A percentile compares a stretch with the other conserved stretches of the same genome.
Conservation (phyloP, 805 yeast species). For the Candida maesae region DNA sequence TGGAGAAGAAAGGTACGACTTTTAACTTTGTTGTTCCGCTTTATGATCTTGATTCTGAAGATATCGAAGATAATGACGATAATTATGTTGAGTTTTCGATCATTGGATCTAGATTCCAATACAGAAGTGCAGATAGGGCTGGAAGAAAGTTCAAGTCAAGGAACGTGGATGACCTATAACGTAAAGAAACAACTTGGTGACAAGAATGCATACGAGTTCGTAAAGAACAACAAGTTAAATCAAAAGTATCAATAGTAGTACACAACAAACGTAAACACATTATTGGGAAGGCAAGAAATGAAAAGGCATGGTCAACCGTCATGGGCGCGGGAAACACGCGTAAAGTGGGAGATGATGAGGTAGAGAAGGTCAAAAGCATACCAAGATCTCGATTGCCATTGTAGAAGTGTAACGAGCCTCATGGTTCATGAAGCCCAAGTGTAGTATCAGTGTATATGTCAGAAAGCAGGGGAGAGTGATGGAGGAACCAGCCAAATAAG, state of each 20-base stretch:
- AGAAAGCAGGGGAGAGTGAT: too few relatives aligned
- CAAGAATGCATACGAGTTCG: not conserved
- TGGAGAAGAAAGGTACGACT: slow-evolving; percentile 65
- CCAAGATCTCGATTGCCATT: too few relatives aligned
- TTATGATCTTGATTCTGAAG: slow-evolving; percentile 11
- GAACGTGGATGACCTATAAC: slow-evolving; percentile 53
- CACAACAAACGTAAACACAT: too few relatives aligned
- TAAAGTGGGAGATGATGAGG: too few relatives aligned
- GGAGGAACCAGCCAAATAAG: too few relatives aligned
- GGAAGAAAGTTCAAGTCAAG: slow-evolving; percentile 83
- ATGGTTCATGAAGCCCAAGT: too few relatives aligned
- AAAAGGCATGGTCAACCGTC: too few relatives aligned
- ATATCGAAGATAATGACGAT: slow-evolving; percentile 28
- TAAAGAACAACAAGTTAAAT: not conserved
- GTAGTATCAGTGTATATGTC: too few relatives aligned
- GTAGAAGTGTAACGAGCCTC: too few relatives aligned
- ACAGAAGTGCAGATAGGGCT: slow-evolving; percentile 75
- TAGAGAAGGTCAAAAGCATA: too few relatives aligned
- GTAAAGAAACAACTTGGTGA: not conserved
- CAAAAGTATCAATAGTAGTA: not conserved
- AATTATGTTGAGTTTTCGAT: slow-evolving; percentile 55
- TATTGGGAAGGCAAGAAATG: too few relatives aligned
- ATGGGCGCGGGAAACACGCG: too few relatives aligned
- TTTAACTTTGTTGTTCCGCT: slow-evolving; percentile 51
- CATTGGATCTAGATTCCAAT: slow-evolving; percentile 74